phyloP scores from a whole-genome alignment of 2,329 filamentous ascomycete species.

The Sporothrix sp. region DNA sequence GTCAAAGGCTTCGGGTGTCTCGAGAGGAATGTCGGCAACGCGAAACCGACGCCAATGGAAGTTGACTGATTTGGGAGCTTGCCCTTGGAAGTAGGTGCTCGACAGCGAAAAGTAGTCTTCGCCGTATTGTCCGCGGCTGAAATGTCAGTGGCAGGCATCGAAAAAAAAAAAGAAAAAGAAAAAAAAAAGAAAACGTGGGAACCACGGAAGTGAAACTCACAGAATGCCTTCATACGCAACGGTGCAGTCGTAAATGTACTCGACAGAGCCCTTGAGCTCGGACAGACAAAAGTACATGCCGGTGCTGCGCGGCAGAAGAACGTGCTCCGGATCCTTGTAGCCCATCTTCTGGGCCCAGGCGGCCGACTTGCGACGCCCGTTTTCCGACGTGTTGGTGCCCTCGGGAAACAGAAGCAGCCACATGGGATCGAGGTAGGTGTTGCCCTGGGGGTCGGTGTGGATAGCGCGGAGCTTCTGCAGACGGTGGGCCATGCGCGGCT shows the following conservation, averaged over 20 bases:
- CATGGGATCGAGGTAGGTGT: slow-evolving; percentile 63
- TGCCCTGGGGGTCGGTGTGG: slow-evolving; percentile 44
- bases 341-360: slow-evolving; percentile 69
- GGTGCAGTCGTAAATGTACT: slow-evolving; percentile 87
- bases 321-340: slow-evolving; percentile 60
- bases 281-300: slow-evolving; percentile 71
- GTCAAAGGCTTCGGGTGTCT: slow-evolving; percentile 66
- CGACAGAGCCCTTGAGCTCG: slow-evolving; percentile 62
- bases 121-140: slow-evolving; percentile 69
- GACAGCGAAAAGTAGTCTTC: slow-evolving; percentile 81
- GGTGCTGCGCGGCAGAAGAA: slow-evolving; percentile 69
- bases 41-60: slow-evolving; percentile 90
- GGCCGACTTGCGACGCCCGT: slow-evolving; percentile 60
- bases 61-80: slow-evolving; percentile 88
- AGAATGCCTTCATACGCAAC: slow-evolving; percentile 90
- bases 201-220: slow-evolving; percentile 43
- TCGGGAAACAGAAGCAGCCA: slow-evolving; percentile 85
- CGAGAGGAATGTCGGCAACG: slow-evolving; percentile 69
- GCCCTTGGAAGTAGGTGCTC: slow-evolving; percentile 80
- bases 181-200: neutral
- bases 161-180: neutral
- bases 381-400: slow-evolving; percentile 69
- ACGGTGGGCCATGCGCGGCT: slow-evolving; percentile 63
- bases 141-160: slow-evolving; percentile 11
- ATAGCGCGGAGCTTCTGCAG: slow-evolving; percentile 56